phyloP scores from a whole-genome alignment of 2,329 filamentous ascomycete species.

The Paecilomyces niveus region DNA sequence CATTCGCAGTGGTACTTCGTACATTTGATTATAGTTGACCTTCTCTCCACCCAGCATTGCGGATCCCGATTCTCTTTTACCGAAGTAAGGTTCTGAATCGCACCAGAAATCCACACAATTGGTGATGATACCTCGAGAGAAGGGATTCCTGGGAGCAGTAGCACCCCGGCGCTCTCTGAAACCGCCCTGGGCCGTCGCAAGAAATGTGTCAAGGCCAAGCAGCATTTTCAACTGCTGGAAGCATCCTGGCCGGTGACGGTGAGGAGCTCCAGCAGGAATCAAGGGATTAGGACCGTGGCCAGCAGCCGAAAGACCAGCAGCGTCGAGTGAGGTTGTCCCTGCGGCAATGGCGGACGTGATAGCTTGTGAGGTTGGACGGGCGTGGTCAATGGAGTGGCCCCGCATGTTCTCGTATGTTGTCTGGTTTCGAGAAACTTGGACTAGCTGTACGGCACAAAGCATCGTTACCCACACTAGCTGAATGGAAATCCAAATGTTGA shows the following conservation, averaged over 20 bases:
- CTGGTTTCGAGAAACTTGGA: conserved; percentile 86
- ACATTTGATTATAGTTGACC: conserved; percentile 84
- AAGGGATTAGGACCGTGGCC: conserved; percentile 59
- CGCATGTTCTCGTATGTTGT: conserved; percentile 98
- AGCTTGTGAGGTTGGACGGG: conserved; percentile 48
- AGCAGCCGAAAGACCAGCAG: conserved; percentile 60
- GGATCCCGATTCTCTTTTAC: conserved; percentile 63
- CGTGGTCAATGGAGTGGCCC: conserved; percentile 57
- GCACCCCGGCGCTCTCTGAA: conserved; percentile 43
- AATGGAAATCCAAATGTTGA: conserved; percentile 70
- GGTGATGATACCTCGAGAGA: conserved; percentile 70
- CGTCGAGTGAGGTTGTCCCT: conserved; percentile 56
- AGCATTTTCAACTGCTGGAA: conserved; percentile 75
- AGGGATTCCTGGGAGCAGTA: conserved; percentile 66
- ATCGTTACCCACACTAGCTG: conserved; percentile 97
- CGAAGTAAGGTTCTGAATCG: conserved; percentile 76
- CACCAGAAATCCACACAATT: conserved; percentile 98
- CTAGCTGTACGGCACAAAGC: conserved; percentile 86
- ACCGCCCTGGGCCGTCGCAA: conserved; percentile 78
- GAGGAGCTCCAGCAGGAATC: conserved; percentile 41
- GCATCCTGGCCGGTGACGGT: conserved; percentile 51
- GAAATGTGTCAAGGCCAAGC: conserved; percentile 85
- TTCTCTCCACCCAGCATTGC: conserved; percentile 70
- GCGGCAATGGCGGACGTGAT: conserved; percentile 65
- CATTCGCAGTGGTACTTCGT: conserved; percentile 73